Base-by-base conservation (phyloP, 2,329 filamentous ascomycete genomes). In the Colletotrichum noveboracense region DNA sequence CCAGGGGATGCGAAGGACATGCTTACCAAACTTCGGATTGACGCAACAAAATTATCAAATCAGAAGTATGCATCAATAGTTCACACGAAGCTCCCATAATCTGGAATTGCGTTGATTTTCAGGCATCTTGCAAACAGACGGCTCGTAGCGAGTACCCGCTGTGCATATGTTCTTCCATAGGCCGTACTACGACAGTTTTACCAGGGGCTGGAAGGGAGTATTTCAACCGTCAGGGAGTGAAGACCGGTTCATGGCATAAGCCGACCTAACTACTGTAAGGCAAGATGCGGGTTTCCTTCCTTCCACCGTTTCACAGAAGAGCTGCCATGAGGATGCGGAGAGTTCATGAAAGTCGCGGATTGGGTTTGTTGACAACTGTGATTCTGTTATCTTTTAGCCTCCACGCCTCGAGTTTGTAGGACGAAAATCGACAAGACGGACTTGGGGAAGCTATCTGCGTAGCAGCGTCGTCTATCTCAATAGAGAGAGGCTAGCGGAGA, bases 291-390 rank as follows among this genome's bases (percentile, higher is more conserved):
- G 10, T 21, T 21, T 24, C 10, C 43, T 52, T 21, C 43, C 9
- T 52, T 52, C n/a, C 43, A 21, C 6, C 12, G 13, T 52, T 7
- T 1, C 1, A 52, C n/a, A 0, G 43, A 52, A 52, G 12, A 21
- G 43, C n/a, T 3, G 10, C 12, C 43, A 52, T 24, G 43, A 24
- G n/a, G 0, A 52, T 21, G 12, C 43, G 43, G n/a, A 52, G 21
- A 24, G n/a, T 52, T 52, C 43, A 52, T 0, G 10, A 52, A 0
- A 0, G 0, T 13, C 6, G 6, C n/a, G 6, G 12, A 52, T 52
- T 0, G 12, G 43, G n/a, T 52, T 52, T 0, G 0, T 52, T 48
- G 5, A 48, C 0, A n/a, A 21, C 9, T 13, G 43, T 18, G 43
- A 21, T 0, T n/a, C 43, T 48, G 10, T 10, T 1, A 48, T 48